Evolutionary conservation across 2,329 filamentous ascomycete genomes (phyloP).

Genomic region (Aureobasidium subglaciale): DNA sequence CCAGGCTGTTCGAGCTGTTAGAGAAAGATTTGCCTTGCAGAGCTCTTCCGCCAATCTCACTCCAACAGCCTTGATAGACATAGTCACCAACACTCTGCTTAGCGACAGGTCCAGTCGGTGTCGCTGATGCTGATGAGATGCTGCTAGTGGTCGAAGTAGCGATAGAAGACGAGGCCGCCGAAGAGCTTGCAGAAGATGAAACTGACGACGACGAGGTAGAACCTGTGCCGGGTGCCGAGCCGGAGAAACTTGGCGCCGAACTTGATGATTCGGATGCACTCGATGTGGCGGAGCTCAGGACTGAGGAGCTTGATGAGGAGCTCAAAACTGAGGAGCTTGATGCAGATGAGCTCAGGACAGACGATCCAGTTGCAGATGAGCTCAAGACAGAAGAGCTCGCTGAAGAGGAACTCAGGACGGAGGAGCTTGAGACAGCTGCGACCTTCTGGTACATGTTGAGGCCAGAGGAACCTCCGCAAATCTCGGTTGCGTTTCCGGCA

Average conservation of each 20-base stretch:
- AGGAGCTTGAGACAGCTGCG: background rate
- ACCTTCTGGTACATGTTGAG: slow-evolving; percentile 22
- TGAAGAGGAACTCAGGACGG: background rate
- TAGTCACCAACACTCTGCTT: slow-evolving; percentile 23
- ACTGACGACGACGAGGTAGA: too few relatives aligned
- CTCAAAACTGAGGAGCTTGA: too few relatives aligned
- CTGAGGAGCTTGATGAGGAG: too few relatives aligned
- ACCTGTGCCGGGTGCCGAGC: too few relatives aligned
- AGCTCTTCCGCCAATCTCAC: slow-evolving; percentile 21
- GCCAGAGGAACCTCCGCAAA: slow-evolving; percentile 27
- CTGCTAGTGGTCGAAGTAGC: background rate
- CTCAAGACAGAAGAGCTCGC: background rate
- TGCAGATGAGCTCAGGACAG: too few relatives aligned
- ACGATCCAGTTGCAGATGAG: too few relatives aligned
- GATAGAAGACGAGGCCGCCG: slow-evolving; percentile 23
- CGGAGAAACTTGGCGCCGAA: too few relatives aligned
- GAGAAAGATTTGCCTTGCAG: slow-evolving; percentile 18
- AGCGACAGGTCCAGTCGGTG: slow-evolving; percentile 1
- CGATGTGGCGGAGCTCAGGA: too few relatives aligned
- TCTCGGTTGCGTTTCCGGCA: slow-evolving; percentile 20
- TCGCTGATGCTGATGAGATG: background rate
- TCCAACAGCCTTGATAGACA: slow-evolving; percentile 24
- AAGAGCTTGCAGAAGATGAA: background rate
- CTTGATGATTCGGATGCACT: too few relatives aligned
- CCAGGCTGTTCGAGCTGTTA: slow-evolving; percentile 20